Evolutionary conservation across 768 basidiomycete genomes (phyloP), one percentile per base, ranked within the genome.

Genomic region (Russula dissimulans): DNA sequence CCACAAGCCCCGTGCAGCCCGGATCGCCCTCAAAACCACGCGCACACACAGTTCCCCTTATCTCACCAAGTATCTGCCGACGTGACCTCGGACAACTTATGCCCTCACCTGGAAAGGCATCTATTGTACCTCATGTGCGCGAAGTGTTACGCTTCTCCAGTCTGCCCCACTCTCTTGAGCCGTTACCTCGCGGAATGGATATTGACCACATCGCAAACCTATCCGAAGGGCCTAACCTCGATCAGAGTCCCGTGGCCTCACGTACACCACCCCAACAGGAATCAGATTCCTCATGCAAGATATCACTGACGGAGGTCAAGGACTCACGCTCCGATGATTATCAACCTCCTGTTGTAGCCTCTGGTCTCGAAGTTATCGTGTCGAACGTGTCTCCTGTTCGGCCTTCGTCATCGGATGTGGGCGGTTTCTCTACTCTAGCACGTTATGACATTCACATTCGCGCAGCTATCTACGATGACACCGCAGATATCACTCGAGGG

Each of bases 61-160:
- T 49, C 26, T 64, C 65, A 29, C 51, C 63, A n/a, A 42, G 45
- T 11, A 22, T 60, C 14, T 36, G 46, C n/a, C 43, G 26, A 41
- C 36, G 59, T 12, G 56, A 65, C 29, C 62, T 65, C 26, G 54
- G 54, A 6, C 45, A 41, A 26, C 48, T 65, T 34, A 53, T 55
- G 41, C 59, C 62, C 8, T 56, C 55, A 10, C 62, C 58, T 36
- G 52, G 34, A 36, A 53, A 50, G 29, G 41, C 55, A 12, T 36
- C 51, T 5, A 50, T 58, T 29, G 56, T 56, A 29, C 59, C 58
- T 41, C 63, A 58, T 42, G 14, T 17, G 14, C 62, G 57, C 14
- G 57, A 59, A 17, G n/a, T 17, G n/a, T 38, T 65, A 11, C 65
- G 62, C 32, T 65, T 64, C 59, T 64, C 62, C 17, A 65, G 65